Evolutionary conservation across 495 filamentous ascomycete genomes (phyloP), one percentile per base, ranked within the genome.

Genomic region (Staphylotrichum tortipilum): DNA sequence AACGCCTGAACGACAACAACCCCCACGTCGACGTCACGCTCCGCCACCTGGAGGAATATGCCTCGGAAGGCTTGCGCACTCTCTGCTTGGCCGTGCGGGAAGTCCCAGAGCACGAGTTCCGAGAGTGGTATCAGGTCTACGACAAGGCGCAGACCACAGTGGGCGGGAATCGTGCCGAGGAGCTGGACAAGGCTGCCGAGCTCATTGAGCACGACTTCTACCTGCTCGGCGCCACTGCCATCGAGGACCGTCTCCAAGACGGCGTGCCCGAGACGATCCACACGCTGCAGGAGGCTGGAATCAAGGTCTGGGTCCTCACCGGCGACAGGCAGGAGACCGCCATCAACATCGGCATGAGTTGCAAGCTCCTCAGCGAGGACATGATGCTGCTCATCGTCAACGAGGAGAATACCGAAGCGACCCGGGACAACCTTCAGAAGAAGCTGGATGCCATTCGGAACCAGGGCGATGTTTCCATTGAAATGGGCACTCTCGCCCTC

Each of bases 331-430:
- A 99, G 64, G 94, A 99, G 64, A 99, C 94, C 40, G 94, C 94
- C 42, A 99, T 99, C 72, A 99, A 99, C 61, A 99, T 99, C 59
- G 94, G 94, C 49, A 99, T 99, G 94, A 95, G 88, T 60, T 99
- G 94, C 69, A 97, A 96, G 71, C 77, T 99, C 21, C 89, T 99
- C 38, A 95, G 89, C 40, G 94, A 99, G 65, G 94, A 99, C 54
- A 99, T 99, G 94, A 94, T 90, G 49, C 75, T 99, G 11, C 73
- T 99, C 44, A 94, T 99, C 62, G 76, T 99, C 59, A 99, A 99
- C 58, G 91, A 99, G 61, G 89, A 95, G 44, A 78, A 61, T 24
- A 70, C 86, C 9, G 66, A 70, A 22, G 85, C 79, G 14, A 97
- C 94, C 2, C 72, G 86, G 30, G 83, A 89, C 44, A 95, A 90